These are phyloP conservation scores for Teratosphaeria gauchensis DNA, from an alignment of 2,329 filamentous ascomycete genomes.

Conservation along the genomic window DNA sequence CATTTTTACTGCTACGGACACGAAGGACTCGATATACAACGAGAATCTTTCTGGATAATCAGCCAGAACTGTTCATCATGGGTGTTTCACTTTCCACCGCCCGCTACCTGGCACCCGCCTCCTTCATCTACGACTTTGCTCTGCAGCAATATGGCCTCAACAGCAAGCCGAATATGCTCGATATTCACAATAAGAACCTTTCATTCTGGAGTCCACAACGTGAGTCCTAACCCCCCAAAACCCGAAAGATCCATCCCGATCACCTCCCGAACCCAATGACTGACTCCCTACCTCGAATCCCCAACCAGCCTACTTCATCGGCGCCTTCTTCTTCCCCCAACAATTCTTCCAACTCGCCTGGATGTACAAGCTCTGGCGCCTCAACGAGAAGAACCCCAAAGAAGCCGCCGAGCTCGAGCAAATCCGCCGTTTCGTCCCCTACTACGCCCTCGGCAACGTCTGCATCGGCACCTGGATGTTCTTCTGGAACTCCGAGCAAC, in stretches of 20 bases:
- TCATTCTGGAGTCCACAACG: slow-evolving; percentile 50
- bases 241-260: no score
- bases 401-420: slow-evolving; percentile 35
- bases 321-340: slow-evolving; percentile 52
- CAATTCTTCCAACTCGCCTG: slow-evolving; percentile 50
- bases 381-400: slow-evolving; percentile 32
- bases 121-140: slow-evolving; percentile 48
- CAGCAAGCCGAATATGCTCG: slow-evolving; percentile 48
- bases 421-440: slow-evolving; percentile 47
- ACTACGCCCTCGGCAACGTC: slow-evolving; percentile 47
- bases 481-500: slow-evolving; percentile 47
- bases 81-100: slow-evolving; percentile 45
- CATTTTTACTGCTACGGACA: background rate
- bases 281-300: no score
- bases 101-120: slow-evolving; percentile 44
- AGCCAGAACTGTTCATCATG: slow-evolving; percentile 30
- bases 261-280: no score
- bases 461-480: slow-evolving; percentile 56
- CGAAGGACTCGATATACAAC: background rate
- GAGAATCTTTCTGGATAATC: no score
- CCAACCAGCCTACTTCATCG: slow-evolving; percentile 42
- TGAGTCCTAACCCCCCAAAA: no score
- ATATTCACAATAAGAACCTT: no score
- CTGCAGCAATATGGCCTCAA: slow-evolving; percentile 52
- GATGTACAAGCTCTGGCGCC: slow-evolving; percentile 47